Percentiles rank a stretch among this genome's conserved stretches.
Evolutionary conservation across 371 early-diverging fungal species (phyloP).

Genomic region (Apophysomyces sp.): DNA sequence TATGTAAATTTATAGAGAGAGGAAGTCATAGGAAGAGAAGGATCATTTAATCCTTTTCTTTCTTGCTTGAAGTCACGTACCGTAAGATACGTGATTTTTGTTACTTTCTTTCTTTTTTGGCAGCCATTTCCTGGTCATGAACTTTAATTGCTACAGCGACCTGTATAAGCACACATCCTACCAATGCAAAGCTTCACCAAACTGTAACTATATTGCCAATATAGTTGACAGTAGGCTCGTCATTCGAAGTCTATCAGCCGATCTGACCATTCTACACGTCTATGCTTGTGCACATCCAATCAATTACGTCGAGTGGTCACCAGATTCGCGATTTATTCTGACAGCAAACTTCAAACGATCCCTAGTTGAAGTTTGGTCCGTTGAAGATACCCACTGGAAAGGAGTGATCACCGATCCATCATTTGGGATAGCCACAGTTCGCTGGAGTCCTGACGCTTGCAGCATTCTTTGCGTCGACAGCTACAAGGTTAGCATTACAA

Average conservation of each 20-base stretch:
- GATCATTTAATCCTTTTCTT: no score
- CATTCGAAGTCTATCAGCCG: constrained; percentile 56
- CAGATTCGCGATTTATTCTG: constrained; percentile 60
- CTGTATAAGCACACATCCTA: constrained; percentile 67
- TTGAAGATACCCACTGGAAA: constrained; percentile 66
- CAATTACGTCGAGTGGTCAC: constrained; percentile 68
- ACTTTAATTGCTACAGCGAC: constrained; percentile 28
- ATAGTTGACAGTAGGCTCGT: constrained; percentile 60
- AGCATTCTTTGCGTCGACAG: constrained; percentile 67
- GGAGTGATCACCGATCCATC: constrained; percentile 62
- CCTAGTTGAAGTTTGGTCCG: constrained; percentile 60
- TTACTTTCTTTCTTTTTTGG: not conserved
- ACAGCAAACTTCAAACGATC: constrained; percentile 53
- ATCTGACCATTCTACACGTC: constrained; percentile 61
- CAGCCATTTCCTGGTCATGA: no score
- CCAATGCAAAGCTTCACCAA: constrained; percentile 66
- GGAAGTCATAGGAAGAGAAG: no score
- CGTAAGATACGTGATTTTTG: not conserved
- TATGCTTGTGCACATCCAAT: constrained; percentile 50
- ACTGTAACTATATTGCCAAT: constrained; percentile 66
- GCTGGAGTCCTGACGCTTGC: constrained; percentile 67
- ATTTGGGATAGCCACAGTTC: constrained; percentile 51
- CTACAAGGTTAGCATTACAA: constrained; percentile 51
- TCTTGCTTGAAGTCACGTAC: no score
- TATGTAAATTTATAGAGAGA: no score